Percentiles rank a stretch among this genome's conserved stretches.
phyloP scores from a whole-genome alignment of 2,329 filamentous ascomycete genomes.

The Fusarium pseudoanthophilum region DNA sequence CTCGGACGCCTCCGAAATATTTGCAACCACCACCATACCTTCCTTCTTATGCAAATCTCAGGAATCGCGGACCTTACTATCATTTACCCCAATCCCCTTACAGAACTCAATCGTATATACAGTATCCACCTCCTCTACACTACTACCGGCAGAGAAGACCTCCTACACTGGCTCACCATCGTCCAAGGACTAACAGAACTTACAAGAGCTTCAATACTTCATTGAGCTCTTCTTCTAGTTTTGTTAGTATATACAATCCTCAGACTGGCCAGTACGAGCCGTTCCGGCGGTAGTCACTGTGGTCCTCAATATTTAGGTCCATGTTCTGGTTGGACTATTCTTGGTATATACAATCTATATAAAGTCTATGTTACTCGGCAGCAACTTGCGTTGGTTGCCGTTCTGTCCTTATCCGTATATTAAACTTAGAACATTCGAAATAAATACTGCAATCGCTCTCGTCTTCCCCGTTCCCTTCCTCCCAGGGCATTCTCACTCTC shows the following conservation, averaged over 20 bases:
- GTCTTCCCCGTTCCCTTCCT: fast-evolving
- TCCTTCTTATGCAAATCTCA: slow-evolving; percentile 2
- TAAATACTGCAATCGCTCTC: neutral
- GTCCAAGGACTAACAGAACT: slow-evolving; percentile 16
- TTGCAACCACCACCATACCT: neutral
- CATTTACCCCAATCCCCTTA: neutral
- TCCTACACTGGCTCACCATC: neutral
- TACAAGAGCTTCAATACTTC: slow-evolving; percentile 20
- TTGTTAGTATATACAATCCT: slow-evolving; percentile 18
- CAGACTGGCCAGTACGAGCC: slow-evolving; percentile 19
- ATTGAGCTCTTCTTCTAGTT: slow-evolving; percentile 11
- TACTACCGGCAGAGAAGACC: slow-evolving; percentile 21
- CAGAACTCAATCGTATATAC: neutral
- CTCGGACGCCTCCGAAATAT: neutral
- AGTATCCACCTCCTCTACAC: slow-evolving; percentile 10
- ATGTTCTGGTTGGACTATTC: neutral
- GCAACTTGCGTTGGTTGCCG: neutral
- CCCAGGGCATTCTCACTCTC: neutral
- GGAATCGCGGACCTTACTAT: neutral
- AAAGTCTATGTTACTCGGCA: neutral
- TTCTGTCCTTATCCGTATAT: neutral
- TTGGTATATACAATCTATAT: neutral
- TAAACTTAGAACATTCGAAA: neutral
- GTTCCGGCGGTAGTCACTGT: neutral
- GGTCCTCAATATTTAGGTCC: fast-evolving